A percentile compares a stretch with the other conserved stretches of the same genome.
These are phyloP conservation scores for Immersiella caudata DNA, from an alignment of 495 filamentous ascomycete species.

Conservation along the genomic window DNA sequence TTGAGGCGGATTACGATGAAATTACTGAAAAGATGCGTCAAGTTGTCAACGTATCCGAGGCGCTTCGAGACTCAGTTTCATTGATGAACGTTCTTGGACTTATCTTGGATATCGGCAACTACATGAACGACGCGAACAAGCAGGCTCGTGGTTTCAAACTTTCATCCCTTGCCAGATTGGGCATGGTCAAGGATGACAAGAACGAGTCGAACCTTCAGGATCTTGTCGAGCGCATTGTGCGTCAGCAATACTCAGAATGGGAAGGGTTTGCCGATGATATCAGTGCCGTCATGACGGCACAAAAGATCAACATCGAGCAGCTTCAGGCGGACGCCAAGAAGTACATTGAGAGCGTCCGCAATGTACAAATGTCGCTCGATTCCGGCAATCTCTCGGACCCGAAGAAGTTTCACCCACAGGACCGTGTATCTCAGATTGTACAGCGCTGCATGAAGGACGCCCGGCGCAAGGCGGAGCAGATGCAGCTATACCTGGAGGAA, in stretches of 20 bases:
- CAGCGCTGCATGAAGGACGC: constrained; percentile 96
- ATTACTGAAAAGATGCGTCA: constrained; percentile 78
- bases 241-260: constrained; percentile 95
- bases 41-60: constrained; percentile 84
- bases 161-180: constrained; percentile 87
- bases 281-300: constrained; percentile 72
- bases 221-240: constrained; percentile 94
- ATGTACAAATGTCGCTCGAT: constrained; percentile 88
- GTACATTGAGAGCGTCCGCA: constrained; percentile 93
- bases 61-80: constrained; percentile 83
- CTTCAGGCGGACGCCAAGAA: constrained; percentile 84
- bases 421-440: constrained; percentile 89
- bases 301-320: constrained; percentile 96
- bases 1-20: constrained; percentile 89
- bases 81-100: constrained; percentile 95
- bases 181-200: constrained; percentile 99
- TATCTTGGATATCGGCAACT: constrained; percentile 97
- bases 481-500: constrained; percentile 90
- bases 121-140: constrained; percentile 99
- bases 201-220: constrained; percentile 96
- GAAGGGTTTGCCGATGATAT: constrained; percentile 88
- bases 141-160: constrained; percentile 98
- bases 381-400: constrained; percentile 93
- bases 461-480: constrained; percentile 91
- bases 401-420: constrained; percentile 97